Percentiles rank a stretch among this genome's conserved stretches.
Evolutionary conservation across 768 basidiomycete genomes (phyloP).

Genomic region (Hericium rajendrae): DNA sequence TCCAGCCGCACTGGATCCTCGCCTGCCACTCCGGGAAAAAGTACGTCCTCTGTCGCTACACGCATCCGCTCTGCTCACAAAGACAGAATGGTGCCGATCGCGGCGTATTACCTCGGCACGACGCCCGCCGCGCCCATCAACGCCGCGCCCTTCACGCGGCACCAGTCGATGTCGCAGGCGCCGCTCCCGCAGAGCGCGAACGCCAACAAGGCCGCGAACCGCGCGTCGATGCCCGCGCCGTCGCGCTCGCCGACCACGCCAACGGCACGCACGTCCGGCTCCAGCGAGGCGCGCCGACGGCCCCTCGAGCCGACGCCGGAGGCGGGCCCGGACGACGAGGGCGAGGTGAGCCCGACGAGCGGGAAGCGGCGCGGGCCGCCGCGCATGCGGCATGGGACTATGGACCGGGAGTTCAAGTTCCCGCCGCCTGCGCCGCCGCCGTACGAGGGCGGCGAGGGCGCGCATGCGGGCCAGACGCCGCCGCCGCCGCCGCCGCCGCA

Average conservation of each 20-base stretch:
- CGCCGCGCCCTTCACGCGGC: conserved; percentile 34
- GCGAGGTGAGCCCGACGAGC: conserved; percentile 21
- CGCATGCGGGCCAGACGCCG: conserved; percentile 9
- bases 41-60: conserved; percentile 39
- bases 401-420: conserved; percentile 73
- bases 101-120: conserved; percentile 71
- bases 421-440: conserved; percentile 24
- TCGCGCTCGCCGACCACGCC: conserved; percentile 37
- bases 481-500: background rate
- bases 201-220: conserved; percentile 31
- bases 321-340: conserved; percentile 30
- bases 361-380: conserved; percentile 9
- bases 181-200: conserved; percentile 30
- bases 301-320: conserved; percentile 45
- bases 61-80: background rate
- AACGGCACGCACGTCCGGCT: conserved; percentile 23
- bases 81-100: conserved; percentile 77
- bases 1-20: conserved; percentile 90
- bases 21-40: conserved; percentile 81
- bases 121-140: conserved; percentile 39
- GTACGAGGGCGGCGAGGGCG: conserved; percentile 10
- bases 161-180: conserved; percentile 73
- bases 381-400: conserved; percentile 49
- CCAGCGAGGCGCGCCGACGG: conserved; percentile 23
- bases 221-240: conserved; percentile 61